phyloP scores from a whole-genome alignment of 192 early-diverging fungal species.

The Entophlyctis helioformis region DNA sequence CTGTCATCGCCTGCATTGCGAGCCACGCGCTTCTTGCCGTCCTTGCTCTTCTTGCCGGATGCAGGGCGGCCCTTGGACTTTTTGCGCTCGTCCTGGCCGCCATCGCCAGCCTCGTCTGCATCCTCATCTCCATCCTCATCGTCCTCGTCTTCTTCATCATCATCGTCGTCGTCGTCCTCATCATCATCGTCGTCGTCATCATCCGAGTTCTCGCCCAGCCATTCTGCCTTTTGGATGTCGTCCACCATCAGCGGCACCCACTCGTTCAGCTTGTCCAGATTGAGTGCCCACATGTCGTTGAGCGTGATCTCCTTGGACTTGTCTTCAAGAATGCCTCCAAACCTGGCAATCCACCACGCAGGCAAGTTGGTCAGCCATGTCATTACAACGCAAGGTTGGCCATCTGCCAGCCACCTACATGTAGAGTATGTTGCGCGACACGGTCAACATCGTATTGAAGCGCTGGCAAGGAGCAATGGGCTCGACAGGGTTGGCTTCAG shows the following conservation, averaged over 20 bases:
- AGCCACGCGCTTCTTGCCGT: too few species aligned
- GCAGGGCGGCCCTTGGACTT: too few species aligned
- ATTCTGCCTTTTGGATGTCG: conserved; percentile 24
- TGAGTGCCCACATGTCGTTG: conserved; percentile 45
- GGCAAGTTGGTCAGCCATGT: too few species aligned
- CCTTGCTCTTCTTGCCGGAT: too few species aligned
- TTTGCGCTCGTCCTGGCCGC: not conserved
- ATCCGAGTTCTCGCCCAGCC: conserved; percentile 38
- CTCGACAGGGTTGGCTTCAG: not conserved
- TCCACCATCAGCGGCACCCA: conserved; percentile 35
- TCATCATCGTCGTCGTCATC: conserved; percentile 34
- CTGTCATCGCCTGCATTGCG: too few species aligned
- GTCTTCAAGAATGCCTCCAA: conserved; percentile 57
- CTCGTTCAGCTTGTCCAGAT: conserved; percentile 53
- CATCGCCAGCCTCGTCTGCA: conserved; percentile 1
- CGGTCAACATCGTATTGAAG: conserved; percentile 57
- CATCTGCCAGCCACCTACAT: conserved; percentile 22
- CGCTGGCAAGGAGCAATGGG: conserved; percentile 45
- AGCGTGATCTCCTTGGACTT: conserved; percentile 47
- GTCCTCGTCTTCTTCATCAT: conserved; percentile 25
- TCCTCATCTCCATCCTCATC: conserved; percentile 31
- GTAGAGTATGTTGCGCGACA: conserved; percentile 37
- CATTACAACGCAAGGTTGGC: too few species aligned
- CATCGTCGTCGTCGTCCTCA: conserved; percentile 31
- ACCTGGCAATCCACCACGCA: conserved; percentile 2